Percentiles rank a stretch among this genome's conserved stretches.
Conservation (phyloP, 805 yeast genomes). For the Ogataea glucozyma region DNA sequence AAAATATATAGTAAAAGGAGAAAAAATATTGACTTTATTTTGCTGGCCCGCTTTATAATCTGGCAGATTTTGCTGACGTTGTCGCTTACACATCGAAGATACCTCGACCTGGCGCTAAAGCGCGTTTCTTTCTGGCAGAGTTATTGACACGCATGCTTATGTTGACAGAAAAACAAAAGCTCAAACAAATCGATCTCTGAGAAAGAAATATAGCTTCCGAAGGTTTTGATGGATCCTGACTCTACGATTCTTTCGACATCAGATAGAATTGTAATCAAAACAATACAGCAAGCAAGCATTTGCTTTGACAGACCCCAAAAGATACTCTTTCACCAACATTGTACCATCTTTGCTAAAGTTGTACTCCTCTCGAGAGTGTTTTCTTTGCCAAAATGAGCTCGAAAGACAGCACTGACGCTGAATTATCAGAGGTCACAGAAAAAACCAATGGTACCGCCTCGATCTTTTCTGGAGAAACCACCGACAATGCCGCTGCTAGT, state of each 20-base stretch:
- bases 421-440: conserved; percentile 1
- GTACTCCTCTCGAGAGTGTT: neutral
- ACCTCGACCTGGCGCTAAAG: too few species aligned
- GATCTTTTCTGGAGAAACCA: neutral
- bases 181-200: too few species aligned
- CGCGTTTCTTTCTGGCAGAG: too few species aligned
- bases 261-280: too few species aligned
- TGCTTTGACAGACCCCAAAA: neutral
- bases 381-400: conserved; percentile 1
- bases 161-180: conserved; percentile 2
- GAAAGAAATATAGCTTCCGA: too few species aligned
- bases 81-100: too few species aligned
- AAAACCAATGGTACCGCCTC: conserved; percentile 3
- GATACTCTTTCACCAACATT: neutral
- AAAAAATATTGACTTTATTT: neutral
- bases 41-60: too few species aligned
- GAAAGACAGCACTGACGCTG: conserved; percentile 5
- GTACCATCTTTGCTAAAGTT: neutral
- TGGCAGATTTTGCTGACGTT: conserved; percentile 1
- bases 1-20: too few species aligned
- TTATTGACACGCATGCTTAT: neutral
- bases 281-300: neutral
- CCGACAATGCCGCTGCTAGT: neutral
- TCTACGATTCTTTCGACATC: too few species aligned
- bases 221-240: too few species aligned